phyloP scores from a whole-genome alignment of 2,329 filamentous ascomycete species.

The Metarhizium humberi region DNA sequence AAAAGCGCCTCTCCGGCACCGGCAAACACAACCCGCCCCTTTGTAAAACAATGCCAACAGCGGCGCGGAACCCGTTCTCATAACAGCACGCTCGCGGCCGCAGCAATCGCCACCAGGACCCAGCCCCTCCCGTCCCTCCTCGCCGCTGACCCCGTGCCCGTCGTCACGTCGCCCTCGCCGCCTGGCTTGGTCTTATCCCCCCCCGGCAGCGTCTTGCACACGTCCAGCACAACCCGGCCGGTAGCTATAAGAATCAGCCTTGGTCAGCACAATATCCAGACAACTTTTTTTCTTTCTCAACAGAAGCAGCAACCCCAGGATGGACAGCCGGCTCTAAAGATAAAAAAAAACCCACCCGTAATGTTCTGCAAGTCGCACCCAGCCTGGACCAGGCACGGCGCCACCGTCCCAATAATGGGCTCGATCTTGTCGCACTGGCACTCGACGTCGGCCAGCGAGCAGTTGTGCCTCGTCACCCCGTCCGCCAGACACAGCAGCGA shows the following conservation, averaged over 20 bases:
- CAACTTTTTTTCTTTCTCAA: no score
- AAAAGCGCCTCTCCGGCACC: no score
- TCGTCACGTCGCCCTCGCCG: no score
- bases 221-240: conserved; percentile 2
- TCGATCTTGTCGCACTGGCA: conserved; percentile 30
- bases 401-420: conserved; percentile 22
- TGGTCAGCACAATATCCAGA: not conserved
- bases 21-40: no score
- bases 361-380: conserved; percentile 26
- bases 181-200: not conserved
- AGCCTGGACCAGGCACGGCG: conserved; percentile 25
- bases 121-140: no score
- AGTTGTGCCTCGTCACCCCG: conserved; percentile 22
- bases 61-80: no score
- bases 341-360: conserved; percentile 16
- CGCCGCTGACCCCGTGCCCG: no score
- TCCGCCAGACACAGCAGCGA: conserved; percentile 26
- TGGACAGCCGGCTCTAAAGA: no score
- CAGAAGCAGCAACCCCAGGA: no score
- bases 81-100: no score
- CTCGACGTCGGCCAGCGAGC: conserved; percentile 21
- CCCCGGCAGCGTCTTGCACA: conserved; percentile 2
- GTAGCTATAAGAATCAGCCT: not conserved
- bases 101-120: no score
- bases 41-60: no score